These are phyloP conservation scores for Arachnomyces sp. DNA, from an alignment of 2,329 filamentous ascomycete genomes.

Conservation along the genomic window DNA sequence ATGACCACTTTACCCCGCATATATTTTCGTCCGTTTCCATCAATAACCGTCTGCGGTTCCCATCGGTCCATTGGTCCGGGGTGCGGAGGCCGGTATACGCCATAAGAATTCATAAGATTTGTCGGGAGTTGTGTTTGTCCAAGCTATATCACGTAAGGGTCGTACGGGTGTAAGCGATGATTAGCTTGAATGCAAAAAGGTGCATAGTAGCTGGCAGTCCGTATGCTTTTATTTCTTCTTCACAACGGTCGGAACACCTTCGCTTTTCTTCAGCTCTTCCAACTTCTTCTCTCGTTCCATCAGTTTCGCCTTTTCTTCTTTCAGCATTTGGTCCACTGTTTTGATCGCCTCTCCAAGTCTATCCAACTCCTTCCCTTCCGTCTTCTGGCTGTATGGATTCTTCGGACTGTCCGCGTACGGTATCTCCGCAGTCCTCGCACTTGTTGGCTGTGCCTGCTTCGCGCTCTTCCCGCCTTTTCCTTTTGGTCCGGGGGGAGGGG, in stretches of 20 bases:
- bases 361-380: conserved; percentile 59
- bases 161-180: too few species aligned
- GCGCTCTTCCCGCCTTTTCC: conserved; percentile 53
- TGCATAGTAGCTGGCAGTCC: too few species aligned
- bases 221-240: conserved; percentile 32
- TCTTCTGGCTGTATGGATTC: conserved; percentile 66
- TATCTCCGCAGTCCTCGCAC: conserved; percentile 61
- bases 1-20: too few species aligned
- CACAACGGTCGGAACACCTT: conserved; percentile 28
- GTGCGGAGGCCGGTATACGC: too few species aligned
- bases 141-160: too few species aligned
- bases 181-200: too few species aligned
- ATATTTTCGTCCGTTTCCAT: too few species aligned
- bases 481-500: conserved; percentile 35
- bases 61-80: too few species aligned
- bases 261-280: conserved; percentile 42
- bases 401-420: conserved; percentile 59
- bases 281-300: conserved; percentile 55
- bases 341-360: conserved; percentile 56
- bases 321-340: conserved; percentile 54
- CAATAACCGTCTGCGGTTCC: too few species aligned
- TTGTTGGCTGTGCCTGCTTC: conserved; percentile 36
- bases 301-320: conserved; percentile 57
- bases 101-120: too few species aligned
- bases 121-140: too few species aligned